Base-by-base conservation (phyloP, 164 flowering plant genomes). In the Vitis riparia region DNA sequence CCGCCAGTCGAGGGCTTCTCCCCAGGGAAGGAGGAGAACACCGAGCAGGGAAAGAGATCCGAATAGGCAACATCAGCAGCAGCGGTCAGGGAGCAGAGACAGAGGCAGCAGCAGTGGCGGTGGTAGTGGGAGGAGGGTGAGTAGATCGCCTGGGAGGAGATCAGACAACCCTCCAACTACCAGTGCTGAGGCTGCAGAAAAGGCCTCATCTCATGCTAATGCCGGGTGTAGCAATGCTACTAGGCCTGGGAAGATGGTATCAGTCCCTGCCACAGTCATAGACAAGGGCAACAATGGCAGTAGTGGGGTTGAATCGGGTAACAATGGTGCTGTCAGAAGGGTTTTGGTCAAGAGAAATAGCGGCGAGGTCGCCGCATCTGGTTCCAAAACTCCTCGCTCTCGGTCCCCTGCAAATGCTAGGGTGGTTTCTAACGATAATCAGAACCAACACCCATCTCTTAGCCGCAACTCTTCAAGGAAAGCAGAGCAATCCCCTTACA, bases 401-500 rank as follows among this genome's bases (percentile, higher is more conserved):
- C 84, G 82, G 64, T 91, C 99, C 0, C 98, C 99, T 9, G 95
- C 90, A 0, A 81, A 65, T 77, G 79, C 49, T 30, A 75, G 61
- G 49, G 67, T 15, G 2, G 7, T 37, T 37, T 62, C 47, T 9
- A 77, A 70, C 52, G 86, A 79, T 49, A 71, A 52, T 27, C 81
- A 75, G 51, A 82, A 77, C 69, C 85, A 78, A 68, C 86, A 79
- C 53, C 80, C 80, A 1, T 77, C 94, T 0, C 86, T 92, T 5
- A 93, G 97, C 68, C 86, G 99, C 16, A 91, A 79, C 80, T 75
- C 86, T 62, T 95, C 98, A 0, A 89, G 89, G 70, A 93, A 91
- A 71, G 85, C 86, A 0, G 97, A 96, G 61, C 87, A 87, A 2
- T 93, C 98, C 44, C 99, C 98, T 32, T 86, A 73, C 72, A 76